These are phyloP conservation scores for Sonneratia caseolaris DNA, from an alignment of 345 rosid species.

Conservation along the genomic window DNA sequence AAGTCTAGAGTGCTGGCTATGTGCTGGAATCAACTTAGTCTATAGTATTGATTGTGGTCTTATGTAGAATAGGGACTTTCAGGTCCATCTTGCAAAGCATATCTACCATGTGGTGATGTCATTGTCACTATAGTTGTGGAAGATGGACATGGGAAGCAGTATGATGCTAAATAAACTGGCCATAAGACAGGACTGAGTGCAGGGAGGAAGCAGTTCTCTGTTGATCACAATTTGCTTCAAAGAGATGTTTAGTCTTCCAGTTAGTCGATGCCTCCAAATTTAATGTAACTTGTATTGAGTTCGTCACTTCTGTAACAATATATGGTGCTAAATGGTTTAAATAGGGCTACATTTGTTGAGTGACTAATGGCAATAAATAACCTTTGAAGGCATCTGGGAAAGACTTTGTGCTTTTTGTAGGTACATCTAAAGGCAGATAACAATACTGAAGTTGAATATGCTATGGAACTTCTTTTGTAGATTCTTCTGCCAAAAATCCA, in stretches of 20 bases:
- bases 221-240: slow-evolving; percentile 54
- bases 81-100: slow-evolving; percentile 47
- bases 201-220: slow-evolving; percentile 77
- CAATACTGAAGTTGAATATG: slow-evolving; percentile 48
- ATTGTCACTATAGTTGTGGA: slow-evolving; percentile 35
- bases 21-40: background rate
- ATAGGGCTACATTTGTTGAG: background rate
- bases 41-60: slow-evolving; percentile 2
- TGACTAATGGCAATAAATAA: background rate
- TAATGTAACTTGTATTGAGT: slow-evolving; percentile 36
- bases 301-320: background rate
- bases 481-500: slow-evolving; percentile 38
- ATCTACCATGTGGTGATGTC: slow-evolving; percentile 41
- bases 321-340: background rate
- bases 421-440: slow-evolving; percentile 36
- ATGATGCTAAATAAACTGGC: slow-evolving; percentile 46
- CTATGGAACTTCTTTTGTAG: slow-evolving; percentile 55
- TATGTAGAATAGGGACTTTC: slow-evolving; percentile 59
- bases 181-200: slow-evolving; percentile 78
- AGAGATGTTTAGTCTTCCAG: slow-evolving; percentile 82
- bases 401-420: background rate
- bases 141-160: slow-evolving; percentile 47
- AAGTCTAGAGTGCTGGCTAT: background rate
- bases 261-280: slow-evolving; percentile 45
- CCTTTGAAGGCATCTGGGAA: background rate